Base-by-base conservation (phyloP, 2,329 filamentous ascomycete species). In the Moelleriella libera region DNA sequence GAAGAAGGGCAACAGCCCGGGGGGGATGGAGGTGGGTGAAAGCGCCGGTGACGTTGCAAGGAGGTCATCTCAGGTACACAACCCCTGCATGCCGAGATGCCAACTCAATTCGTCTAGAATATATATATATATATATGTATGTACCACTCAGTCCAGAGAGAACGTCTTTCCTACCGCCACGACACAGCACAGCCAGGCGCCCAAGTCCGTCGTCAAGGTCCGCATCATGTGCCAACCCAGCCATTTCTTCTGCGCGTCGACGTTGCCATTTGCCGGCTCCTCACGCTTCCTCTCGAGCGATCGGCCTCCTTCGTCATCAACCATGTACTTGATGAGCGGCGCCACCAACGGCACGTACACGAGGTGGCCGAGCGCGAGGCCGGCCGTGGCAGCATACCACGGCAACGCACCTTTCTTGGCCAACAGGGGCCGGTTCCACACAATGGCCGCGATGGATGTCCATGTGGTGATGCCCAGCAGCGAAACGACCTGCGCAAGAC, bases 381-480 rank as follows among this genome's bases (percentile, higher is more conserved):
- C 54, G 43, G 58, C 63, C 12, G 57, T 56, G 28, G 54, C 59
- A 10, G 51, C 56, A 49, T 66, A 67, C 61, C 63, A 67, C 12
- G 49, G 44, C 34, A 54, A 43, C 29, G 60, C 58, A 1, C 58
- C 57, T 5, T 54, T 53, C 31, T 47, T 50, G 39, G 48, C 47
- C 21, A 65, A 57, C 9, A 57, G 46, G 12, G 47, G 44, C 4
- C 54, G 47, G 11, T 57, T 48, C 32, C 53, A 51, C 49, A 52
- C 55, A 1, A 63, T 52, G 45, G 55, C 59, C 21, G 51, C 57
- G 10, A 59, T 34, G 0, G 60, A 59, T 1, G 59, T 52, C 49
- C 54, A 54, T 11, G 60, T 53, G 4, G 69, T 72, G 10, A 60
- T 47, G 6, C 56, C 57, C 7, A 68, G 50, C 47, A 66, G 58